phyloP scores from a whole-genome alignment of 148 eudicot species.

The Spergularia marina region DNA sequence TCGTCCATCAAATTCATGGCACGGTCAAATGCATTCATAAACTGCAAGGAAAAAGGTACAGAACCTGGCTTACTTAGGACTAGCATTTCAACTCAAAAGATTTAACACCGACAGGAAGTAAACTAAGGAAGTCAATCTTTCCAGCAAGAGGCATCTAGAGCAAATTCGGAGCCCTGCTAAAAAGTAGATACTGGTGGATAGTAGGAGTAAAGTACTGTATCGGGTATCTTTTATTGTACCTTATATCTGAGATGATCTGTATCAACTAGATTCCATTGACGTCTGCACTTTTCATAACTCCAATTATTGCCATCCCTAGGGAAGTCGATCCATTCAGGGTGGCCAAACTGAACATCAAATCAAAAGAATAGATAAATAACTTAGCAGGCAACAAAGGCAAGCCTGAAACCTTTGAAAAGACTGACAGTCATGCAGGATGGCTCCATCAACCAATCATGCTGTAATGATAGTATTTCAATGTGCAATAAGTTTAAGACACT shows the following conservation, averaged over 20 bases:
- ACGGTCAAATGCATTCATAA: slow-evolving; percentile 77
- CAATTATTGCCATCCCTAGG: slow-evolving; percentile 94
- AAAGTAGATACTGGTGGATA: neutral
- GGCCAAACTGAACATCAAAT: slow-evolving; percentile 75
- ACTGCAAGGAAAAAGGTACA: slow-evolving; percentile 36
- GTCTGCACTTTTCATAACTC: slow-evolving; percentile 93
- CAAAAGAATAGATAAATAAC: slow-evolving; percentile 4
- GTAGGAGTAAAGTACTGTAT: neutral
- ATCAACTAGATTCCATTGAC: slow-evolving; percentile 96
- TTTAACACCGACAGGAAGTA: neutral
- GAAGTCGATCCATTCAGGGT: slow-evolving; percentile 99
- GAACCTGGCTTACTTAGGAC: neutral
- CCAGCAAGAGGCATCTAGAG: neutral
- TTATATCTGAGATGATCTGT: slow-evolving; percentile 89
- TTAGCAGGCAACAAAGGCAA: slow-evolving; percentile 14
- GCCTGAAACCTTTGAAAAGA: neutral
- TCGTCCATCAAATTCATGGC: slow-evolving; percentile 95
- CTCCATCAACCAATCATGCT: neutral
- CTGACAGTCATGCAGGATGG: neutral
- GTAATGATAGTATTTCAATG: slow-evolving; percentile 1
- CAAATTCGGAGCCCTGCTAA: neutral
- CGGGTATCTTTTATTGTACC: slow-evolving; percentile 35
- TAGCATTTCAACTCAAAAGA: neutral
- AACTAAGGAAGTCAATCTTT: neutral
- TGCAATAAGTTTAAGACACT: neutral